A percentile compares a stretch with the other conserved stretches of the same genome.
Evolutionary conservation across 139 green algal genomes (phyloP).

Genomic region (Yamagishiella unicocca): DNA sequence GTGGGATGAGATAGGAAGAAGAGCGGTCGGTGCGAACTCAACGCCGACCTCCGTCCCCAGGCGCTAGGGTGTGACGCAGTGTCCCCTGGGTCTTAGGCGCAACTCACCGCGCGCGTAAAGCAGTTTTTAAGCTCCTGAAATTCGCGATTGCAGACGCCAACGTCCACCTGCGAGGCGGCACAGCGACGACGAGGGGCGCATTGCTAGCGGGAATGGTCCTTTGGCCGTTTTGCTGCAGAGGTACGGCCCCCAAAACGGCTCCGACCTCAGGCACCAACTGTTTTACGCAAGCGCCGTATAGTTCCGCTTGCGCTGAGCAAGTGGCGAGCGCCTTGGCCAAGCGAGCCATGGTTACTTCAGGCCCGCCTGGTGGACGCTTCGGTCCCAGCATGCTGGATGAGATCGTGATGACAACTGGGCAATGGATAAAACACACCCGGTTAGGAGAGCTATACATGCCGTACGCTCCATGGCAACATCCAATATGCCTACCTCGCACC

Average conservation of each 20-base stretch:
- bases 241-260: too few species aligned
- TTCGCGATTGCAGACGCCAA: slow-evolving; percentile 15
- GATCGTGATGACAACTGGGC: background rate
- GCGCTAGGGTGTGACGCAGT: too few species aligned
- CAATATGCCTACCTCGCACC: too few species aligned
- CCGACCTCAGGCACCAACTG: slow-evolving; percentile 18
- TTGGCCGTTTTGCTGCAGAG: too few species aligned
- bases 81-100: background rate
- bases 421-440: background rate
- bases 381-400: background rate
- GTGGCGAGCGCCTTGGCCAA: background rate
- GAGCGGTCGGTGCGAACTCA: background rate
- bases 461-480: too few species aligned
- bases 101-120: slow-evolving; percentile 34
- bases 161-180: background rate
- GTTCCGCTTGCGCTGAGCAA: slow-evolving; percentile 19
- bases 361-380: background rate
- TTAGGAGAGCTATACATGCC: too few species aligned
- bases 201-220: too few species aligned
- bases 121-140: slow-evolving; percentile 40
- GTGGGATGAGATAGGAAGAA: background rate
- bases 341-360: slow-evolving; percentile 8
- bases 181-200: background rate
- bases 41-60: background rate
- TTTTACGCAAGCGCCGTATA: slow-evolving; percentile 35